Conservation (phyloP, 2,329 filamentous ascomycete species). For the Aspergillus sp. region DNA sequence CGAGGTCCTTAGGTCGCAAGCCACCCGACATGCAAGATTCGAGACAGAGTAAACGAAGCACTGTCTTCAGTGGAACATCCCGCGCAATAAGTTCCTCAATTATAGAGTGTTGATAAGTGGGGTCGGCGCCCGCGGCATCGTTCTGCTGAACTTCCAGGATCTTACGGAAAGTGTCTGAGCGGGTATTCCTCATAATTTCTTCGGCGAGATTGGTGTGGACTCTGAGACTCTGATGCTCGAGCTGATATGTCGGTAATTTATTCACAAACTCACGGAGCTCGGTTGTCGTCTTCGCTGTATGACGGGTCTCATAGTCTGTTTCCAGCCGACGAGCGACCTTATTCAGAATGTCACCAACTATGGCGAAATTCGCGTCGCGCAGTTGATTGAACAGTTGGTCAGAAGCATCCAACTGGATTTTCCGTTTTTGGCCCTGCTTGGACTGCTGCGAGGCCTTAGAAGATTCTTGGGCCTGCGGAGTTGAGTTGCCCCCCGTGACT, state of each 20-base stretch:
- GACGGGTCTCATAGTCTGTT: constrained; percentile 83
- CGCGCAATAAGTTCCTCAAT: constrained; percentile 95
- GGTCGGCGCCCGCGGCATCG: constrained; percentile 84
- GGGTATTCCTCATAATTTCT: constrained; percentile 91
- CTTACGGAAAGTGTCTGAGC: constrained; percentile 83
- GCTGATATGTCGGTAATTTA: constrained; percentile 86
- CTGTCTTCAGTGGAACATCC: constrained; percentile 74
- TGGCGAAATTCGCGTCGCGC: constrained; percentile 90
- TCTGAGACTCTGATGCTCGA: constrained; percentile 89
- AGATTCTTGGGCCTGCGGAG: constrained; percentile 56
- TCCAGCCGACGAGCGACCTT: constrained; percentile 84
- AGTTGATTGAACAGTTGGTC: constrained; percentile 87
- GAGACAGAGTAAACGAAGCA: constrained; percentile 82
- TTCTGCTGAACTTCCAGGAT: constrained; percentile 94
- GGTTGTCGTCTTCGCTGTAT: constrained; percentile 80
- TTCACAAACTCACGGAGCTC: constrained; percentile 95
- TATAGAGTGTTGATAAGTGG: constrained; percentile 81
- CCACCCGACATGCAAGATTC: constrained; percentile 90
- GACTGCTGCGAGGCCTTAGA: constrained; percentile 47
- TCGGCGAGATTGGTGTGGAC: constrained; percentile 89
- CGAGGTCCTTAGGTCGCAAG: constrained; percentile 82
- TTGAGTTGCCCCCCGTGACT: constrained; percentile 70
- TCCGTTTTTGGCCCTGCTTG: constrained; percentile 74
- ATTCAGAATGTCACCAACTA: constrained; percentile 85
- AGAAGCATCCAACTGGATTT: constrained; percentile 82